Evolutionary conservation across 208 protist species (phyloP).

Genomic region (Leishmania mexicana): DNA sequence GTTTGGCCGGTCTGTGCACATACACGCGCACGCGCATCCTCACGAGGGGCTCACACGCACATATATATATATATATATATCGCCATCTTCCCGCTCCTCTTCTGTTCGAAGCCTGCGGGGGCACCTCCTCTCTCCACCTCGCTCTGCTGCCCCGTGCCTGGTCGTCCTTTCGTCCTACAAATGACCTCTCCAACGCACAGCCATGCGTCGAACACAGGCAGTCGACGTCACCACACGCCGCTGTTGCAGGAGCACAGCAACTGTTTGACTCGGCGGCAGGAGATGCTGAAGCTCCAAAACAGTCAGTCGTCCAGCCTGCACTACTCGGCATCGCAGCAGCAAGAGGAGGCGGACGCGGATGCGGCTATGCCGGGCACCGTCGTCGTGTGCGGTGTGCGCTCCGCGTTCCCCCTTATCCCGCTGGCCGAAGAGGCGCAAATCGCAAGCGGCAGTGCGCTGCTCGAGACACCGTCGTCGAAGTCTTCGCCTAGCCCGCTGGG

Average conservation of each 20-base stretch:
- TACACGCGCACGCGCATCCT: background rate
- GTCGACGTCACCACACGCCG: constrained; percentile 25
- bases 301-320: background rate
- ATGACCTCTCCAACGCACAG: constrained; percentile 18
- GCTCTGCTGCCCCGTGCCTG: background rate
- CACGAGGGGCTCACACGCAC: background rate
- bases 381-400: constrained; percentile 22
- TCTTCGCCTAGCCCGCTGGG: background rate
- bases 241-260: constrained; percentile 21
- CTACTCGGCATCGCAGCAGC: background rate
- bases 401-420: constrained; percentile 21
- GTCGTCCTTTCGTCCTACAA: background rate
- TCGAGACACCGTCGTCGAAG: background rate
- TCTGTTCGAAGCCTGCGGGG: background rate
- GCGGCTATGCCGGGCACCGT: background rate
- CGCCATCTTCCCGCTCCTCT: background rate
- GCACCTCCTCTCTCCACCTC: background rate
- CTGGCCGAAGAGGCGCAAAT: background rate
- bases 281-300: constrained; percentile 15
- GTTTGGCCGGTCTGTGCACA: background rate
- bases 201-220: constrained; percentile 2
- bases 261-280: constrained; percentile 19
- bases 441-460: constrained; percentile 3
- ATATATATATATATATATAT: too few species aligned
- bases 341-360: background rate